Base-by-base conservation (phyloP, 805 yeast genomes). In the Helenozyma rhizophorensis region DNA sequence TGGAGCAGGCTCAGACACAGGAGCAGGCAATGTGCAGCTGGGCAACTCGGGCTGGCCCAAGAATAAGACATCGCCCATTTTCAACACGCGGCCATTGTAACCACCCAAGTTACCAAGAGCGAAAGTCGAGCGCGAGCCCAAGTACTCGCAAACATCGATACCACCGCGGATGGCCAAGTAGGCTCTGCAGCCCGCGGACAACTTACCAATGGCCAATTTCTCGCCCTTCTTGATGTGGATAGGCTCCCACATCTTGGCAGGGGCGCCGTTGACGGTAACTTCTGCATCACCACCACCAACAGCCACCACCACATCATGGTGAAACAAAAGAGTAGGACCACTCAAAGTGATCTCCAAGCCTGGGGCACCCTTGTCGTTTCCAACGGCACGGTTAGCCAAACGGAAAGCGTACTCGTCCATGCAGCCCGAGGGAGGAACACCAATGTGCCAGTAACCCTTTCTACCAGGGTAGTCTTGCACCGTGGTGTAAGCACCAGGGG, bases 361-460 rank as follows among this genome's bases (percentile, higher is more conserved):
- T 5, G 97, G 96, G 9, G 96, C 83, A 27, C 72, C 65, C 43
- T 69, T 62, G 46, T 80, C 75, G 60, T 90, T 93, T 39, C 97
- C 97, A 27, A 90, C 97, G 51, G 86, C 78, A 54, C 83, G 69
- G 67, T 90, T 90, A 14, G 96, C 96, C 42, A 86, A 58, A 50
- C 96, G 73, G 68, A 89, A 89, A 4, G 97, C 80, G 51, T 80
- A 89, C 40, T 80, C 76, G 62, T 90, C 98, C 97, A 90, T 93
- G 39, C 97, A 96, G 28, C 98, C 98, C 25, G 96, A 86, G 6
- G 97, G 97, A 16, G 98, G 98, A 35, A 90, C 97, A 57, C 98
- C 98, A 47, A 83, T 74, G 53, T 83, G 78, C 94, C 94, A 84
- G 57, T 70, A 70, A n/a, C 87, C 82, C 34, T 70, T 69, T 67